Evolutionary conservation across 1,139 yeast species (phyloP).

Genomic region (Kodamaea ohmeri): DNA sequence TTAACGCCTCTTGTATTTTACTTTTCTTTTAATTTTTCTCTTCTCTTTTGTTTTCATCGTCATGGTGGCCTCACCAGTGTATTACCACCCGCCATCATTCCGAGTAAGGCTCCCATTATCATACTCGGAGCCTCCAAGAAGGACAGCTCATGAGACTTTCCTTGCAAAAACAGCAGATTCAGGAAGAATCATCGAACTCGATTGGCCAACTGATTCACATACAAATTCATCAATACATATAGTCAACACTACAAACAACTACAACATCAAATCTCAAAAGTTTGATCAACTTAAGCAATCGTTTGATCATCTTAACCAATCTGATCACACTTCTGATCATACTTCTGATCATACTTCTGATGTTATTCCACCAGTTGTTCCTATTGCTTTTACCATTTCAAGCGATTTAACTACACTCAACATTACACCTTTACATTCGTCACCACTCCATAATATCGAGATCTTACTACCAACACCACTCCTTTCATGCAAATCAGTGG

Average conservation of each 20-base stretch:
- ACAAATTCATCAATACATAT: not conserved
- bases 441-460: not conserved
- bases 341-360: too few species aligned
- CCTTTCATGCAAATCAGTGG: constrained; percentile 21
- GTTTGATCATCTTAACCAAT: too few species aligned
- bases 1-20: not conserved
- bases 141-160: not conserved
- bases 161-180: not conserved
- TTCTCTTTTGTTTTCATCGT: not conserved
- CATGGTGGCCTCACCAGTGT: not conserved
- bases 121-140: constrained; percentile 18
- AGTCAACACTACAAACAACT: too few species aligned
- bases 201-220: not conserved
- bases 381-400: not conserved
- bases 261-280: too few species aligned
- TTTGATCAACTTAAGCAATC: too few species aligned
- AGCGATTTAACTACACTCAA: not conserved
- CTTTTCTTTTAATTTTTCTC: not conserved
- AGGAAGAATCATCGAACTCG: not conserved
- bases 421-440: not conserved
- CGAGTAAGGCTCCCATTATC: constrained; percentile 33
- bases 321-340: too few species aligned
- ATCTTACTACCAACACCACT: constrained; percentile 33
- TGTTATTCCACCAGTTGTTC: too few species aligned
- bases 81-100: constrained; percentile 13